Evolutionary conservation across 2,329 filamentous ascomycete species (phyloP).

Genomic region (Phaeosphaeriaceae sp.): DNA sequence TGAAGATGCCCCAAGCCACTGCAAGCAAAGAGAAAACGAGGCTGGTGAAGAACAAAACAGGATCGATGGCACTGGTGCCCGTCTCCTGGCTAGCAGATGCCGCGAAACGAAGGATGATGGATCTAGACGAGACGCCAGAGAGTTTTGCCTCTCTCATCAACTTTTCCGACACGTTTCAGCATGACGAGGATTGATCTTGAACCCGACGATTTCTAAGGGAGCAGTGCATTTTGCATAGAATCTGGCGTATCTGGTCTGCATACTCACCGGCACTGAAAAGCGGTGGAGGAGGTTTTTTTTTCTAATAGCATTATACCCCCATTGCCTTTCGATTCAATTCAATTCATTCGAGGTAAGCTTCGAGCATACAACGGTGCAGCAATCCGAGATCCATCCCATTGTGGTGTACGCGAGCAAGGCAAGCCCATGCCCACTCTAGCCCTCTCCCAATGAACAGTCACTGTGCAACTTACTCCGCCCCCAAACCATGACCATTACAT

Average conservation of each 20-base stretch:
- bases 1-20: constrained; percentile 8
- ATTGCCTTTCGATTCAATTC: neutral
- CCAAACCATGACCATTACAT: neutral
- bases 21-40: constrained; percentile 22
- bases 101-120: constrained; percentile 11
- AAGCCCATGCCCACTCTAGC: neutral
- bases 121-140: constrained; percentile 16
- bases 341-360: neutral
- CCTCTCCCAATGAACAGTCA: neutral
- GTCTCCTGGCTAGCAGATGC: constrained; percentile 30
- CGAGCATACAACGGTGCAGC: neutral
- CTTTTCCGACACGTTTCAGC: constrained; percentile 36
- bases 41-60: constrained; percentile 3
- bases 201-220: neutral
- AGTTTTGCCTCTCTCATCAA: constrained; percentile 36
- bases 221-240: neutral
- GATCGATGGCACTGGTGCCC: constrained; percentile 34
- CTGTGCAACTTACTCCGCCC: no score
- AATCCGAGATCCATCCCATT: neutral
- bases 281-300: neutral
- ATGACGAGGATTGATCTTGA: constrained; percentile 15
- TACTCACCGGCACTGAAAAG: neutral
- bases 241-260: neutral
- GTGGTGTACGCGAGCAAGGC: neutral
- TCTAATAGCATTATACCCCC: constrained; percentile 5